phyloP scores from a whole-genome alignment of 768 basidiomycete species.

The Saitozyma sp. region DNA sequence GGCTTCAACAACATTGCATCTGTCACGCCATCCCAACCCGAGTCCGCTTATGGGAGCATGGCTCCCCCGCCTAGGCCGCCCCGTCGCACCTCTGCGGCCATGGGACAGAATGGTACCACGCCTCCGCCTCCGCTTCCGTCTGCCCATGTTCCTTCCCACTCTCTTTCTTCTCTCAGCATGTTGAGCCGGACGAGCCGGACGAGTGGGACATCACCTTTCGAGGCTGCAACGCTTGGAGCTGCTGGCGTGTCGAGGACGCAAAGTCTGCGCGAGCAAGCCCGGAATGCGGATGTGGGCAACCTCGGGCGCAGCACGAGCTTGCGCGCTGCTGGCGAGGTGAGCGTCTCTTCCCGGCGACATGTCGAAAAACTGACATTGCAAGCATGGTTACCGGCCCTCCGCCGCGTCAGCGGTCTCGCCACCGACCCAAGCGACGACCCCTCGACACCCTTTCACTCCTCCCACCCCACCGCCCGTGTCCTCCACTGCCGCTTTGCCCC shows the following conservation, averaged over 20 bases:
- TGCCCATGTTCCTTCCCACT: conserved; percentile 31
- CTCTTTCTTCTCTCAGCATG: conserved; percentile 38
- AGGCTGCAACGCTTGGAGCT: not conserved
- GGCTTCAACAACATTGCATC: conserved; percentile 7
- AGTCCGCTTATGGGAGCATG: conserved; percentile 9
- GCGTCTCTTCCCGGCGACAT: not conserved
- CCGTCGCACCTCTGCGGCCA: conserved; percentile 20
- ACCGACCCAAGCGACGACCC: conserved; percentile 21
- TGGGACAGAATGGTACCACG: conserved; percentile 5
- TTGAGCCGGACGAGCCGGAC: conserved; percentile 5
- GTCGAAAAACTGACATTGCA: not conserved
- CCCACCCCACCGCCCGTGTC: conserved; percentile 39
- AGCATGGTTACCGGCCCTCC: conserved; percentile 2
- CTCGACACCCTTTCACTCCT: conserved; percentile 30
- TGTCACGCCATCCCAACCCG: conserved; percentile 11
- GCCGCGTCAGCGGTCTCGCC: conserved; percentile 10
- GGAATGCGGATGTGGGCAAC: conserved; percentile 7
- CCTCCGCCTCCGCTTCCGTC: conserved; percentile 14
- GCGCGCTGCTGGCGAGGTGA: conserved; percentile 29
- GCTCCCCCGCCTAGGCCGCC: conserved; percentile 41
- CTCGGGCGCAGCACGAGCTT: conserved; percentile 41
- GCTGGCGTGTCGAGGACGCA: conserved; percentile 42
- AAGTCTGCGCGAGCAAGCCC: conserved; percentile 44
- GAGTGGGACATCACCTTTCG: not conserved
- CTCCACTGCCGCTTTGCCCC: conserved; percentile 40